These are phyloP conservation scores for Phlyctochytrium arcticum DNA, from an alignment of 192 early-diverging fungal species.

Conservation along the genomic window DNA sequence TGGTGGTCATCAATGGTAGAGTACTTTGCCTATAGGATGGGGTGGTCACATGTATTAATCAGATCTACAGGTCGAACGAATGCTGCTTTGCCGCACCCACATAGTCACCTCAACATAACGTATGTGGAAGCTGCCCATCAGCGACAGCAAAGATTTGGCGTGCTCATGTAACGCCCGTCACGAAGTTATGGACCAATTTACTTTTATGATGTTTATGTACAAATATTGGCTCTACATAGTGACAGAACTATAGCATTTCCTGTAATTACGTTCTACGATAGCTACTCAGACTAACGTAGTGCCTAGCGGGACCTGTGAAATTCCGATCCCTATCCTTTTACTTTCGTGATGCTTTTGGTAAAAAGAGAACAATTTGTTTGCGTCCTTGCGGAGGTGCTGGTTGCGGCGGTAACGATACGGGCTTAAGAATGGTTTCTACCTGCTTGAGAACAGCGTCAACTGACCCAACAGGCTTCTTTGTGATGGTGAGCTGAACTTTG, in stretches of 20 bases:
- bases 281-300: no score
- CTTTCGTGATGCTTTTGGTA: no score
- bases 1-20: slow-evolving; percentile 57
- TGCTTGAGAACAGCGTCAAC: neutral
- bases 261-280: no score
- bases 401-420: neutral
- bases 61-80: slow-evolving; percentile 39
- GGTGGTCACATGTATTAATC: neutral
- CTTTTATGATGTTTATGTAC: no score
- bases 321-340: no score
- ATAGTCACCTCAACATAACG: slow-evolving; percentile 38
- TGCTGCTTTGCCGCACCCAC: slow-evolving; percentile 37
- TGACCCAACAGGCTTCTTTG: slow-evolving; percentile 4
- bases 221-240: no score
- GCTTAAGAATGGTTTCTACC: neutral
- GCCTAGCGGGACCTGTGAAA: no score
- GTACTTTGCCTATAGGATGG: neutral
- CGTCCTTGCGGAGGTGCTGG: no score
- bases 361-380: no score
- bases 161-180: no score
- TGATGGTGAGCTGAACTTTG: slow-evolving; percentile 5
- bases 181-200: no score
- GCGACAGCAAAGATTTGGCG: neutral
- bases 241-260: no score
- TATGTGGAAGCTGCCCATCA: slow-evolving; percentile 47